Evolutionary conservation across 2,329 filamentous ascomycete genomes (phyloP).

Genomic region (Aureobasidium melanogenum): DNA sequence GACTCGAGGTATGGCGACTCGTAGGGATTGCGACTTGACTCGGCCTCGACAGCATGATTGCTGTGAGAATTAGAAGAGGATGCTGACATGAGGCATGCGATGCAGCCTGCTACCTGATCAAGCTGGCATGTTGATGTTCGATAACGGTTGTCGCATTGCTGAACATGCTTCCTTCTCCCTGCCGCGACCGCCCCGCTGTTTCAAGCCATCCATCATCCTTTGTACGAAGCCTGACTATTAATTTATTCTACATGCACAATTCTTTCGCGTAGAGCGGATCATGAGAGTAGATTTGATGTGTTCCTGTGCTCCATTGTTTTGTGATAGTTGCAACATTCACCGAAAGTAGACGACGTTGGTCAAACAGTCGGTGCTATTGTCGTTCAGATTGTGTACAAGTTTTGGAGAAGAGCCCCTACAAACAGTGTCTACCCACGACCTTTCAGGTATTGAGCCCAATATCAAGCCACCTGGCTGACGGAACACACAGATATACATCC

Average conservation of each 20-base stretch:
- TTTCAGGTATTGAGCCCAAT: background rate
- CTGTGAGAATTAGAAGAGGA: conserved; percentile 21
- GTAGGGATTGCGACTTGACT: conserved; percentile 33
- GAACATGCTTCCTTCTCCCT: background rate
- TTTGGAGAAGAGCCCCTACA: no score
- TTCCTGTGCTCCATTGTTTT: no score
- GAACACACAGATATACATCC: background rate
- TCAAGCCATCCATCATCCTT: background rate
- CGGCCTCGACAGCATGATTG: conserved; percentile 33
- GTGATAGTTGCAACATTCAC: background rate
- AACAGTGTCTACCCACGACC: background rate
- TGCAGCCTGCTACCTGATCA: background rate
- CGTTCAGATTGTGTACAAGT: background rate
- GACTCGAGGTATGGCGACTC: conserved; percentile 32
- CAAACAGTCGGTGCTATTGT: no score
- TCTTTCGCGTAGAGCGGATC: no score
- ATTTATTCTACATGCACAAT: background rate
- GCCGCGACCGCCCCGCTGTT: background rate
- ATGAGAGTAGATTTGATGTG: no score
- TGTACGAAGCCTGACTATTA: background rate
- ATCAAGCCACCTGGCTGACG: background rate
- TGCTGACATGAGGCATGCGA: conserved; percentile 28
- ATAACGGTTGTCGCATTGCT: background rate
- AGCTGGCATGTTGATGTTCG: background rate
- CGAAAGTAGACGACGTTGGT: background rate